Evolutionary conservation across 306 rosid genomes (phyloP).

Genomic region (Medicago ruthenica): DNA sequence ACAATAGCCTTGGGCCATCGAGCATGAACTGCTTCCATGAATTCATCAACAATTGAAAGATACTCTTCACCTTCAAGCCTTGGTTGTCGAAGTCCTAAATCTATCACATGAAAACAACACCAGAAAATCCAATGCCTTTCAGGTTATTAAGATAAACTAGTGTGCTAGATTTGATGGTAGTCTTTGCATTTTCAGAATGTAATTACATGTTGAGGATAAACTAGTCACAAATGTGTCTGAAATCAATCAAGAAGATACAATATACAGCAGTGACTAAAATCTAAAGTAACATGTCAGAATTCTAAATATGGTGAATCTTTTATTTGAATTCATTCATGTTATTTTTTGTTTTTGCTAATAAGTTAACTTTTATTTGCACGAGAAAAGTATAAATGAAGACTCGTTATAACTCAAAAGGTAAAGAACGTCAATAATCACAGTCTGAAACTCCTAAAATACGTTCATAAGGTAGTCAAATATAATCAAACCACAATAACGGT

Average conservation of each 20-base stretch:
- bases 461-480: background rate
- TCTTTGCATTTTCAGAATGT: constrained; percentile 23
- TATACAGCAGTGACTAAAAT: constrained; percentile 1
- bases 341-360: too few relatives aligned
- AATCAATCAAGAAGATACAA: constrained; percentile 6
- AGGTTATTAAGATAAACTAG: constrained; percentile 39
- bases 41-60: constrained; percentile 89
- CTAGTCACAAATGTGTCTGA: constrained; percentile 7
- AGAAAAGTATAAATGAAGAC: background rate
- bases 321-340: background rate
- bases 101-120: constrained; percentile 66
- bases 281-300: constrained; percentile 14
- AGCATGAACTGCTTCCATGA: constrained; percentile 92
- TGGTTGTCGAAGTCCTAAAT: constrained; percentile 97
- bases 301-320: constrained; percentile 15
- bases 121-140: constrained; percentile 47
- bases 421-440: constrained; percentile 26
- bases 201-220: constrained; percentile 33
- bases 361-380: constrained; percentile 10
- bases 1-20: constrained; percentile 99
- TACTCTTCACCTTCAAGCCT: constrained; percentile 99
- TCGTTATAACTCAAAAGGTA: constrained; percentile 16
- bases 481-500: constrained; percentile 26
- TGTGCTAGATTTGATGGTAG: constrained; percentile 13
- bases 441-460: background rate